These are phyloP conservation scores for Murraya koenigii DNA, from an alignment of 345 rosid species.

Conservation along the genomic window DNA sequence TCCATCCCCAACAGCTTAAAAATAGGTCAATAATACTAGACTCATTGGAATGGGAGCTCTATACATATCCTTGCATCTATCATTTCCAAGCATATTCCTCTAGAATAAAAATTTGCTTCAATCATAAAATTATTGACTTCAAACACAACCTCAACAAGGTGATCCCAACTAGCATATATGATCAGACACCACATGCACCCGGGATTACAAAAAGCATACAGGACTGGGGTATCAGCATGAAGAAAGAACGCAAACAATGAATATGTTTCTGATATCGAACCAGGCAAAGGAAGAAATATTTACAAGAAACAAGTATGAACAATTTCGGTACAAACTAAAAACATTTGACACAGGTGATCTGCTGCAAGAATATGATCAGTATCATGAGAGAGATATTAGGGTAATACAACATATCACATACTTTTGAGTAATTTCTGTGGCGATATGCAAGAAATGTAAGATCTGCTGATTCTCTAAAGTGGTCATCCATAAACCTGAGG, in stretches of 20 bases:
- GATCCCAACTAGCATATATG: background rate
- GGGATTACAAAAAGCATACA: background rate
- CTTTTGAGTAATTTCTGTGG: slow-evolving; percentile 95
- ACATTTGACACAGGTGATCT: background rate
- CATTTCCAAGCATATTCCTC: background rate
- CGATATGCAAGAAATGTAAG: slow-evolving; percentile 97
- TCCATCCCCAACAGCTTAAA: background rate
- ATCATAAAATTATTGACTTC: background rate
- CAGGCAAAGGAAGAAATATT: no score
- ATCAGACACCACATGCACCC: background rate
- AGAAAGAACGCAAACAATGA: background rate
- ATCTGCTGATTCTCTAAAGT: slow-evolving; percentile 94
- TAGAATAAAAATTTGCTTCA: background rate
- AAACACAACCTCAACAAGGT: background rate
- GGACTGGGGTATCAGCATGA: background rate
- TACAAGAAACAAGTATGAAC: background rate
- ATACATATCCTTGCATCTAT: background rate
- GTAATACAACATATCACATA: slow-evolving; percentile 28
- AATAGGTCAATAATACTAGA: background rate
- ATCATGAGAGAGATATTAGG: background rate
- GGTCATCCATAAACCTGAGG: slow-evolving; percentile 96
- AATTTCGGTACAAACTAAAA: background rate
- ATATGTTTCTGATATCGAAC: no score
- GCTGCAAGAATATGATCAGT: background rate
- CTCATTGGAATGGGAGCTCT: background rate